Evolutionary conservation across 768 basidiomycete species (phyloP), one percentile per base, ranked within the genome.

Genomic region (Tylopilus plumbeoviolaceoides): DNA sequence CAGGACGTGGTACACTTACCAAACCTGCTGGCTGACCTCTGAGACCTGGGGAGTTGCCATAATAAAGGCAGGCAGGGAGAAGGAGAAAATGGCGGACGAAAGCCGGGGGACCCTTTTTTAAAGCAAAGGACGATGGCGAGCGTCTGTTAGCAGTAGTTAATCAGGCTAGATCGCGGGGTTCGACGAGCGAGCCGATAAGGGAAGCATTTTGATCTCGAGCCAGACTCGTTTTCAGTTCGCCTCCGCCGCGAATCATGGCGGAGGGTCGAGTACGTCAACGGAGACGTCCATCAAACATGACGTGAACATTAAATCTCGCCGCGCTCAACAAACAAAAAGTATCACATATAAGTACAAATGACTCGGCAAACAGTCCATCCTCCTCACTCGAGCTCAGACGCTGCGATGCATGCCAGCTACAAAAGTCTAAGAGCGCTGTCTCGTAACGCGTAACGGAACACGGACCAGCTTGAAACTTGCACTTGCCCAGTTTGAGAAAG

Each of bases 391-490:
- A 2, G 20, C 20, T 49, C 60, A 68, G 27, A 54, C 50, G 42
- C 49, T 60, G 45, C 63, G 65, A 59, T 78, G 75, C 77, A 76
- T 76, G 35, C 73, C 73, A 47, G 56, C 76, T 77, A 55, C 41
- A 41, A 47, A 47, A 55, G 58, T 46, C 15, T 59, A 8, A 65
- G 55, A 39, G 28, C 7, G 36, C 5, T 47, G 44, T 46, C 44
- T 17, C 14, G 38, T 56, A 18, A 56, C 48, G 30, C 30, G 56
- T 49, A 50, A 58, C 33, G 42, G 30, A 58, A 53, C 43, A 73
- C 73, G 55, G 55, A 85, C 84, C 72, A 66, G 79, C 83, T 56
- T 72, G 65, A 66, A 86, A 87, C 64, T 80, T 84, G 66, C 85
- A 86, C 51, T 70, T 78, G 18, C 78, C 78, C 44, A 75, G 71